These are phyloP conservation scores for Xylaria venustula DNA, from an alignment of 495 filamentous ascomycete species.

Conservation along the genomic window DNA sequence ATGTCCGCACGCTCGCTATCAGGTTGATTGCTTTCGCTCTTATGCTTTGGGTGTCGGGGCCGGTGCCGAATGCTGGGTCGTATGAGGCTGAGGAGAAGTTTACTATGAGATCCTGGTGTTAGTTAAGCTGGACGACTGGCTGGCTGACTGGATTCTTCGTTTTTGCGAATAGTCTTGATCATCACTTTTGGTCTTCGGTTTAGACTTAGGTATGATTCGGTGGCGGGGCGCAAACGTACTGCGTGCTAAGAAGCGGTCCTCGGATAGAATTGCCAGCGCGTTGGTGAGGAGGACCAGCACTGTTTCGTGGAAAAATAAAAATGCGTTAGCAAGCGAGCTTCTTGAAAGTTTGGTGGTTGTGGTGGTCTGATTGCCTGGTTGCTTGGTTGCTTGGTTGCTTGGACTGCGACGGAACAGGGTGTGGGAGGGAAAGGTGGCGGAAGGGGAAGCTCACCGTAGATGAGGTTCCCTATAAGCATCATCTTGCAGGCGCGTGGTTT, in stretches of 20 bases:
- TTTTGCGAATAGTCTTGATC: too few relatives aligned
- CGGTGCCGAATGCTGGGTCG: constrained; percentile 74
- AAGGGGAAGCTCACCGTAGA: constrained; percentile 57
- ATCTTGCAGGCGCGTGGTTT: constrained; percentile 40
- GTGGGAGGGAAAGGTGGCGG: background rate
- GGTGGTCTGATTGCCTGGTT: constrained; percentile 1
- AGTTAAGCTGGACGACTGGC: too few relatives aligned
- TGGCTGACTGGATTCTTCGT: too few relatives aligned
- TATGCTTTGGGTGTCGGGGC: constrained; percentile 67
- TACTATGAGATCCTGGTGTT: too few relatives aligned
- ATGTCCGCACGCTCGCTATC: constrained; percentile 83
- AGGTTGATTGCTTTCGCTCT: constrained; percentile 86
- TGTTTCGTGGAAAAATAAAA: constrained; percentile 37
- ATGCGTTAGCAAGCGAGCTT: too few relatives aligned
- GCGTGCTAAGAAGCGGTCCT: constrained; percentile 95
- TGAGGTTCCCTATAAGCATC: constrained; percentile 70
- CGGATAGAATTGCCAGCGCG: constrained; percentile 90
- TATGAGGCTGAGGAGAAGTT: constrained; percentile 67
- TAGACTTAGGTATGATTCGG: too few relatives aligned
- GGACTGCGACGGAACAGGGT: background rate
- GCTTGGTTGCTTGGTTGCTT: constrained; percentile 17
- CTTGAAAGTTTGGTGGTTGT: too few relatives aligned
- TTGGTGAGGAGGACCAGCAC: constrained; percentile 86
- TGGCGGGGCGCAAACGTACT: too few relatives aligned
- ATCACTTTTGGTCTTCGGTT: too few relatives aligned